Base-by-base conservation (phyloP, 352 stramenopile species). In the Globisporangium emineosum region DNA sequence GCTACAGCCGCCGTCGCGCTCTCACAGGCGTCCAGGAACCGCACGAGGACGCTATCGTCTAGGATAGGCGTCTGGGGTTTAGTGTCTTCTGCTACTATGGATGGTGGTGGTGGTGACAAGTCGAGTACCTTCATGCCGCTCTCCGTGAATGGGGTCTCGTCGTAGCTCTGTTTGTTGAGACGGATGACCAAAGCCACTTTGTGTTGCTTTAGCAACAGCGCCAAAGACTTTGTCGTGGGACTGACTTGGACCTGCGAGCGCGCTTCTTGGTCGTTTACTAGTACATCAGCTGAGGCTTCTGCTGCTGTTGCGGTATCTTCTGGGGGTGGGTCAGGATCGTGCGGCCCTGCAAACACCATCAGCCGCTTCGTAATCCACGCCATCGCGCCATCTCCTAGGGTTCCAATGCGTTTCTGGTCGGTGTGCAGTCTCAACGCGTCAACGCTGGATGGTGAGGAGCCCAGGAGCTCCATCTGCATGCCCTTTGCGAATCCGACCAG, bases 91-190 rank as follows among this genome's bases (percentile, higher is more conserved):
- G 90, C 75, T 98, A 90, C 3, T 88, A 68, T 67, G 90, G 3
- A n/a, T 60, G 33, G 25, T 55, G 21, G 3, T 49, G 57, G 2
- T 13, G 37, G 97, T 49, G 93, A 97, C 32, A 98, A 79, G 35
- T 98, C 87, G 13, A 93, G 73, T 69, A 98, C 89, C 19, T 91
- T 62, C 62, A 99, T 97, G 13, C 95, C 96, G 4, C 71, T 78
- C 8, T 76, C 67, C 17, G 83, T 72, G 71, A 98, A 98, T 32
- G 68, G 47, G 40, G 58, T 73, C 59, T 94, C 86, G 64, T 99
- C 82, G 67, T 98, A 98, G 49, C 75, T 88, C 57, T 85, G 92
- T 35, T 91, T 91, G 67, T 98, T 98, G 3, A 99, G 74, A 12
- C 93, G 90, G 15, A 99, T 73, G 7, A 99, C 91, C 5, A 98